A percentile compares a stretch with the other conserved stretches of the same genome.
Conservation (phyloP, 2,329 filamentous ascomycete genomes). For the Canariomyces notabilis region DNA sequence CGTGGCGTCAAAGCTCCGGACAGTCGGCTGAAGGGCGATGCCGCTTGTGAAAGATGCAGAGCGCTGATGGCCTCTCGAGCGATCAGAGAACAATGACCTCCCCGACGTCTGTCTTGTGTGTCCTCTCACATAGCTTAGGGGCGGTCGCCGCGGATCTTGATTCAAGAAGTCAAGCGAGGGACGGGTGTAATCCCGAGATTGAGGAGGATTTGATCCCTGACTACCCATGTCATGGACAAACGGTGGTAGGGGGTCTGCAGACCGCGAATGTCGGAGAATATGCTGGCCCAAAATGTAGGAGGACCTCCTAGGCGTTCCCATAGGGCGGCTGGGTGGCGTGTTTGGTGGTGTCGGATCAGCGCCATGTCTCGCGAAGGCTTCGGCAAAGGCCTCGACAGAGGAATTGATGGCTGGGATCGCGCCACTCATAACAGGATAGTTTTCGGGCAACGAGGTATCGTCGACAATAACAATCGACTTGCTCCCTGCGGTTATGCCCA, state of each 20-base stretch:
- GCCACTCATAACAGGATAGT: conserved; percentile 49
- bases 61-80: conserved; percentile 49
- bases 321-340: conserved; percentile 48
- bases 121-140: conserved; percentile 31
- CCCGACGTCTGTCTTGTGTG: conserved; percentile 46
- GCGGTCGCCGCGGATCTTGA: conserved; percentile 30
- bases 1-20: conserved; percentile 58
- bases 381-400: conserved; percentile 50
- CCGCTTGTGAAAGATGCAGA: conserved; percentile 58
- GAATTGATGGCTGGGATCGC: conserved; percentile 39
- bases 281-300: conserved; percentile 52
- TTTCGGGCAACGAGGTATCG: conserved; percentile 47
- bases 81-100: conserved; percentile 44
- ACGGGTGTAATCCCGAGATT: conserved; percentile 32
- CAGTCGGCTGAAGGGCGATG: conserved; percentile 44
- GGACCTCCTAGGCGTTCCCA: conserved; percentile 48
- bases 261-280: conserved; percentile 33
- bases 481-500: conserved; percentile 69
- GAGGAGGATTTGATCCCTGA: conserved; percentile 27
- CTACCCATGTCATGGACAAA: conserved; percentile 45
- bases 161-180: conserved; percentile 31
- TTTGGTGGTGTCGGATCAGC: conserved; percentile 56
- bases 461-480: conserved; percentile 84
- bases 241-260: conserved; percentile 40
- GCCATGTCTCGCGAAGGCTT: conserved; percentile 44